Evolutionary conservation across 306 rosid species (phyloP).

Genomic region (Cucumis melo): DNA sequence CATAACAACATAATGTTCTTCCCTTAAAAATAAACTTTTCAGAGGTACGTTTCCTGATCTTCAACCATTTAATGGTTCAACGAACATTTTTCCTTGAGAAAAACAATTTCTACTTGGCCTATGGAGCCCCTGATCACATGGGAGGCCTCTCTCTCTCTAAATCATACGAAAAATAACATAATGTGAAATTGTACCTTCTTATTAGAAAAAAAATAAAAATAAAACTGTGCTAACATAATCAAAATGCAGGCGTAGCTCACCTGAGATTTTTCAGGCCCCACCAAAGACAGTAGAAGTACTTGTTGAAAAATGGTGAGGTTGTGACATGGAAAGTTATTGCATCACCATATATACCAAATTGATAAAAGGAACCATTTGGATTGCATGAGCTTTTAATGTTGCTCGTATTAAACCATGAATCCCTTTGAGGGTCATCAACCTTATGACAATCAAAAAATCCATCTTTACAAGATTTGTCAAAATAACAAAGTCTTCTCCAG

Average conservation of each 20-base stretch:
- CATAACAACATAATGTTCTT: neutral
- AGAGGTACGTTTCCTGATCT: neutral
- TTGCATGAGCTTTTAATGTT: constrained; percentile 48
- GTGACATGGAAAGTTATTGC: constrained; percentile 51
- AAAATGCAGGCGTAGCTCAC: constrained; percentile 16
- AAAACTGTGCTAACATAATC: neutral
- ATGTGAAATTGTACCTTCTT: neutral
- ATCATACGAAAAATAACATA: neutral
- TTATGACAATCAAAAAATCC: constrained; percentile 50
- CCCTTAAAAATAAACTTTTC: neutral
- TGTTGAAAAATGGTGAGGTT: constrained; percentile 57
- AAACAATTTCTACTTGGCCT: neutral
- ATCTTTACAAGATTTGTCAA: constrained; percentile 30
- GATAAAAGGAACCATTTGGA: constrained; percentile 30
- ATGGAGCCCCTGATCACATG: neutral
- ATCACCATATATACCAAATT: constrained; percentile 73
- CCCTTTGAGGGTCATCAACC: constrained; percentile 24
- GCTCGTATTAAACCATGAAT: constrained; percentile 47
- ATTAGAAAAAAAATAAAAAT: neutral
- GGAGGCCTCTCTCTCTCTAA: neutral
- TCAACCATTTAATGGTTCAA: neutral
- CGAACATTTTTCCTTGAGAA: neutral
- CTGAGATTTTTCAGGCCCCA: constrained; percentile 76
- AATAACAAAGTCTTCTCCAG: constrained; percentile 57
- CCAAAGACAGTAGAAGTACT: constrained; percentile 67